Conservation (phyloP, 208 protist genomes). For the Naegleria fowleri region DNA sequence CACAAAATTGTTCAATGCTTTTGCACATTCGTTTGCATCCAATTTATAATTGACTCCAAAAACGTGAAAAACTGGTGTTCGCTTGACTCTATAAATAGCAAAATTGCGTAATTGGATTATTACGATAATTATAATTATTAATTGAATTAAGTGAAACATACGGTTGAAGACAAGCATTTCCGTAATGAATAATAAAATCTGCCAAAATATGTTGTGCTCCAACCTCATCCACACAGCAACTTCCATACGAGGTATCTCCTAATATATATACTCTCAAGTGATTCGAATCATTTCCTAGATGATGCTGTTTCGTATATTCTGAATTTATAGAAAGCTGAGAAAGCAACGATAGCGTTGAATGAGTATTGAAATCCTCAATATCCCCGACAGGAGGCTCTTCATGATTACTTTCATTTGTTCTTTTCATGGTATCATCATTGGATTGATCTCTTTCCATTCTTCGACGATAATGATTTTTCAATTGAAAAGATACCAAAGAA, state of each 20-base stretch:
- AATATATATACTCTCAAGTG: slow-evolving; percentile 35
- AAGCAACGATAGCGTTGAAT: not conserved
- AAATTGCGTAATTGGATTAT: no score
- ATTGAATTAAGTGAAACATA: not conserved
- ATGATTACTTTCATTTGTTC: not conserved
- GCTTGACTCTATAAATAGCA: not conserved
- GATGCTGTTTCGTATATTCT: not conserved
- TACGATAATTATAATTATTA: no score
- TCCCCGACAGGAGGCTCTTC: not conserved
- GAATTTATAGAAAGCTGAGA: not conserved
- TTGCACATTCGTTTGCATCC: not conserved
- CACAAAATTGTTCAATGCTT: not conserved
- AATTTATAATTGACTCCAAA: not conserved
- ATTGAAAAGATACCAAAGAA: slow-evolving; percentile 48
- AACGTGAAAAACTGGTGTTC: slow-evolving; percentile 19
- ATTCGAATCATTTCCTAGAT: not conserved
- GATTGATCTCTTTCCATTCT: not conserved
- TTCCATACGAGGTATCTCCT: slow-evolving; percentile 78
- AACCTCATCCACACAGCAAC: slow-evolving; percentile 80
- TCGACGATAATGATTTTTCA: not conserved
- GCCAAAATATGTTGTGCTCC: slow-evolving; percentile 69
- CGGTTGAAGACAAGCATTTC: slow-evolving; percentile 61
- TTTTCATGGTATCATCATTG: not conserved
- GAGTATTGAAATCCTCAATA: slow-evolving; percentile 15
- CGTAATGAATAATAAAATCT: slow-evolving; percentile 80